A percentile compares a stretch with the other conserved stretches of the same genome.
phyloP scores from a whole-genome alignment of 257 asterid species.

The Capsicum pubescens region DNA sequence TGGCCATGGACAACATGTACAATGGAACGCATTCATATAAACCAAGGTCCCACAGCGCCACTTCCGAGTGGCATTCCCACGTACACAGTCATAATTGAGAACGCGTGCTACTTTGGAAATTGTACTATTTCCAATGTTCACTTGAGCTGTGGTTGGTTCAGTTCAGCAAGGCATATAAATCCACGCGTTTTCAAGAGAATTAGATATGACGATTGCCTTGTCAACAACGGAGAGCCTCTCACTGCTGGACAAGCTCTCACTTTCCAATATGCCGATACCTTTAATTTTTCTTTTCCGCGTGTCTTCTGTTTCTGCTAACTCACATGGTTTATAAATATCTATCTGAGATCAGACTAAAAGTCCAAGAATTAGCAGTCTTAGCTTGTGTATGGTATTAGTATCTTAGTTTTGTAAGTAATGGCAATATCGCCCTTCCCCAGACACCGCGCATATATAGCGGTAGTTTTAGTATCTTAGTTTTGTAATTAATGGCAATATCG shows the following conservation, averaged over 20 bases:
- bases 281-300: slow-evolving; percentile 52
- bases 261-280: slow-evolving; percentile 75
- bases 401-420: not conserved
- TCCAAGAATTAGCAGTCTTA: not conserved
- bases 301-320: slow-evolving; percentile 48
- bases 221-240: slow-evolving; percentile 62
- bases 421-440: no score
- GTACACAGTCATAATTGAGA: slow-evolving; percentile 54
- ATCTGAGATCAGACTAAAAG: not conserved
- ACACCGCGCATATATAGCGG: no score
- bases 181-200: slow-evolving; percentile 60
- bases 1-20: slow-evolving; percentile 45
- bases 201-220: slow-evolving; percentile 60
- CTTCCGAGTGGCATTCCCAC: slow-evolving; percentile 79
- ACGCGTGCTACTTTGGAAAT: slow-evolving; percentile 50
- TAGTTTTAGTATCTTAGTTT: no score
- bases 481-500: no score
- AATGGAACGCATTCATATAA: slow-evolving; percentile 45
- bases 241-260: slow-evolving; percentile 44
- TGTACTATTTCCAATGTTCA: slow-evolving; percentile 68
- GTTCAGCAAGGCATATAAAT: slow-evolving; percentile 60
- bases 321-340: not conserved
- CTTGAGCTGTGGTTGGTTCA: slow-evolving; percentile 76
- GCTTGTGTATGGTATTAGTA: slow-evolving; percentile 2
- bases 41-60: slow-evolving; percentile 53